Percentiles rank a stretch among this genome's conserved stretches.
phyloP scores from a whole-genome alignment of 2,329 filamentous ascomycete genomes.

The Exophiala calicioides region DNA sequence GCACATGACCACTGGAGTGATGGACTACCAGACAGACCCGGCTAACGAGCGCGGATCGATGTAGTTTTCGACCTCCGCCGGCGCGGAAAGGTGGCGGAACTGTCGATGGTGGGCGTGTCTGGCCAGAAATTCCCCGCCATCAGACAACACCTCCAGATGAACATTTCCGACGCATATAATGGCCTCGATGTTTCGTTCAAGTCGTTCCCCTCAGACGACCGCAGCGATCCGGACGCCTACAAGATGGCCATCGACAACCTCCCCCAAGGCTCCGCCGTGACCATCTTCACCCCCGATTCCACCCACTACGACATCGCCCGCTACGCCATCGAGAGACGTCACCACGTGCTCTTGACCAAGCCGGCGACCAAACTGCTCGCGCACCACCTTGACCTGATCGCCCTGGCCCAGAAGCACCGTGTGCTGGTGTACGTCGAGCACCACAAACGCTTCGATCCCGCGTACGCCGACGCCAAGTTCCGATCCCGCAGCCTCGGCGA shows the following conservation, averaged over 20 bases:
- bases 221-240: constrained; percentile 76
- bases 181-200: constrained; percentile 81
- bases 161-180: constrained; percentile 87
- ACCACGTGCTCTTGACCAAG: constrained; percentile 93
- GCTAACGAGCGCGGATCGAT: not conserved
- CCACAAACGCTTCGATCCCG: constrained; percentile 94
- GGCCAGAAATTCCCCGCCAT: constrained; percentile 91
- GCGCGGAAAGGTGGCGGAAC: constrained; percentile 80
- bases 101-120: constrained; percentile 88
- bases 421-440: constrained; percentile 95
- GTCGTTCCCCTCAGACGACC: constrained; percentile 75
- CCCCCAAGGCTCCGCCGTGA: constrained; percentile 78
- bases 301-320: constrained; percentile 91
- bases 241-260: constrained; percentile 85
- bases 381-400: constrained; percentile 76
- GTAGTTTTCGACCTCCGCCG: constrained; percentile 67
- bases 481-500: constrained; percentile 78
- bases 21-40: not conserved
- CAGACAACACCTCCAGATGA: constrained; percentile 82
- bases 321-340: constrained; percentile 83
- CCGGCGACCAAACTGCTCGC: constrained; percentile 82
- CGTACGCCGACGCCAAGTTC: constrained; percentile 74
- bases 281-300: constrained; percentile 92
- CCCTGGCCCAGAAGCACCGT: constrained; percentile 68
- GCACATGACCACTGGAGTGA: not conserved